These are phyloP conservation scores for Boletellus deceptivus DNA, from an alignment of 1,284 basidiomycete species.

Conservation along the genomic window DNA sequence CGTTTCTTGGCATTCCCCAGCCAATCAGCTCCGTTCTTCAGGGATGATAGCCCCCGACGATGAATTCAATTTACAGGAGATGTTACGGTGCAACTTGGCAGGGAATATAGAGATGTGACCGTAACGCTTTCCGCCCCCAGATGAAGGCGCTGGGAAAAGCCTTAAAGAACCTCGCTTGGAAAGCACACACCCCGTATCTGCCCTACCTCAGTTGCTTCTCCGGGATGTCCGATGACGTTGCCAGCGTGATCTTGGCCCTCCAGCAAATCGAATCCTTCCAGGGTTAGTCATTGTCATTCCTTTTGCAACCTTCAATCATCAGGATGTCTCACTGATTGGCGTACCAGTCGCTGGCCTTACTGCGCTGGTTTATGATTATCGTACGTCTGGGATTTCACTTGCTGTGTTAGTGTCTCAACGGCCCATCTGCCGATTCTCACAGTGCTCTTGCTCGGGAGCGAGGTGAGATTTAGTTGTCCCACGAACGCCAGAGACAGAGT, in stretches of 20 bases:
- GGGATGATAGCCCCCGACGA: too few relatives aligned
- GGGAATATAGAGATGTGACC: too few relatives aligned
- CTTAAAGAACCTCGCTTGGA: neutral
- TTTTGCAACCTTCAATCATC: neutral
- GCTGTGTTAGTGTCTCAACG: neutral
- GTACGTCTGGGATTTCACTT: constrained; percentile 7
- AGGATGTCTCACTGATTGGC: neutral
- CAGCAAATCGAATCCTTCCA: constrained; percentile 7
- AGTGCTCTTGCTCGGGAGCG: constrained; percentile 14
- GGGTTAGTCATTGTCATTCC: constrained; percentile 1
- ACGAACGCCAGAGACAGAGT: too few relatives aligned
- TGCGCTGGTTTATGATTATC: constrained; percentile 11
- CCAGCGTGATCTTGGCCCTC: neutral
- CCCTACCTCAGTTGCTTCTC: neutral
- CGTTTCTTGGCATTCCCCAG: neutral
- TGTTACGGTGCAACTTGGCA: too few relatives aligned
- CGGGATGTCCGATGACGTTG: neutral
- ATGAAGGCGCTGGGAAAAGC: neutral
- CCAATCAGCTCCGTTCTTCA: neutral
- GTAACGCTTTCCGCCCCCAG: neutral
- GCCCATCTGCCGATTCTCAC: neutral
- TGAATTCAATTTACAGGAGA: too few relatives aligned
- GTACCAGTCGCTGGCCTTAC: neutral
- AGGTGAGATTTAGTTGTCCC: constrained; percentile 4
- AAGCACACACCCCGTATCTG: too few relatives aligned